These are phyloP conservation scores for Schizosaccharomyces versatilis DNA, from an alignment of 1,139 yeast species.

Conservation along the genomic window DNA sequence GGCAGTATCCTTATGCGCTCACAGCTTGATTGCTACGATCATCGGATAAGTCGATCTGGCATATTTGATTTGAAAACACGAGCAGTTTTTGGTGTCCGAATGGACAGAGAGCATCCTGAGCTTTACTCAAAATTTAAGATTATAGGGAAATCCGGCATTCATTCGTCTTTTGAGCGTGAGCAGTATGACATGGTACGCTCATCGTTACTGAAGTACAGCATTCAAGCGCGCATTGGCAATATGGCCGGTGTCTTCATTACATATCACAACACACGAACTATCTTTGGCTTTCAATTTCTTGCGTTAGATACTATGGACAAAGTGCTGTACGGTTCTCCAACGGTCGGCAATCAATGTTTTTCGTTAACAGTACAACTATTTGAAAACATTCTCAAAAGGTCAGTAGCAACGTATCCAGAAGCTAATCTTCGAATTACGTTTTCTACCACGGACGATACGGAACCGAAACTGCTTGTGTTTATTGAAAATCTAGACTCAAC, in stretches of 20 bases:
- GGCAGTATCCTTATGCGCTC: slow-evolving; percentile 66
- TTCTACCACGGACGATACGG: slow-evolving; percentile 3
- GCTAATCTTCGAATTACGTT: slow-evolving; percentile 7
- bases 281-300: slow-evolving; percentile 79
- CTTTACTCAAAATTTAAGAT: slow-evolving; percentile 48
- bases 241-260: slow-evolving; percentile 95
- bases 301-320: slow-evolving; percentile 54
- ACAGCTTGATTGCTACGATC: slow-evolving; percentile 68
- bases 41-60: slow-evolving; percentile 68
- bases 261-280: slow-evolving; percentile 57
- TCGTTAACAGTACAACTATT: slow-evolving; percentile 38
- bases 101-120: slow-evolving; percentile 31
- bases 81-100: slow-evolving; percentile 69
- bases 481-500: too few species aligned
- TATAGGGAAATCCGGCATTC: slow-evolving; percentile 34
- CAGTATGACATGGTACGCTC: slow-evolving; percentile 51
- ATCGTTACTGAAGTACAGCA: slow-evolving; percentile 58
- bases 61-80: slow-evolving; percentile 81
- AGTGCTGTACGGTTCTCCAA: slow-evolving; percentile 32
- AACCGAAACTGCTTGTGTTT: not conserved
- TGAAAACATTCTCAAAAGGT: slow-evolving; percentile 28
- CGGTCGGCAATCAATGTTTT: slow-evolving; percentile 54
- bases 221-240: slow-evolving; percentile 84
- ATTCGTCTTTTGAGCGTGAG: slow-evolving; percentile 66
- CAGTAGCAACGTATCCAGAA: slow-evolving; percentile 18